Evolutionary conservation across 179 eudicot species (phyloP), one percentile per base, ranked within the genome.

Genomic region (Actinidia polygama): DNA sequence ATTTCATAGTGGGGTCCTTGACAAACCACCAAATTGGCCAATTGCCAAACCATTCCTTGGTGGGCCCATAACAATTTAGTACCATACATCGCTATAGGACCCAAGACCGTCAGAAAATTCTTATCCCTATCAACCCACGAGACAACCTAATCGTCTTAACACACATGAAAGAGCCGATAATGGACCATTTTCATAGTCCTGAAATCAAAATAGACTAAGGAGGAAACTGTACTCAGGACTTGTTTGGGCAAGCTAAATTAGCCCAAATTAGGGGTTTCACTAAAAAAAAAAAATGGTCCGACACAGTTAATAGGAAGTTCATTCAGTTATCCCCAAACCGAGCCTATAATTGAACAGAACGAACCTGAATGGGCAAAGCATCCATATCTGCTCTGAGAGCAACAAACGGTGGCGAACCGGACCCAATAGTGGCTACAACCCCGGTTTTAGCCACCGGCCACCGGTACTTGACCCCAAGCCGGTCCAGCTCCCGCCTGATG

Each of bases 331-430:
- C 36, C 36, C 36, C 36, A 1, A 30, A 30, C 36, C 36, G 36
- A 30, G 36, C 1, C 36, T 30, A 36, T 10, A 58, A 51, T 51
- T 15, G 4, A 50, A 57, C 11, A 50, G 12, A 1, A 77, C 72
- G 11, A 36, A 89, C 92, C 90, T 87, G 89, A 82, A 87, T 80
- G 12, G 87, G 89, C 80, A 87, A 81, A 61, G 90, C 91, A 84
- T 89, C 91, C 90, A 89, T 89, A 72, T 89, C 91, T 0, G 91
- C 92, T 75, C 92, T 82, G 3, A 90, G 87, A 7, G 91, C 92
- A 26, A 90, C 92, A 77, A 87, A 84, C 0, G 91, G 92, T 3
- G 89, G 81, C 7, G 81, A 67, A 44, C 91, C 91, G 1, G 90
- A 79, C 3, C 92, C 92, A 61, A 90, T 55, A 73, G 83, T 46